Evolutionary conservation across 2,329 filamentous ascomycete genomes (phyloP).

Genomic region (Fusarium anthophilum): DNA sequence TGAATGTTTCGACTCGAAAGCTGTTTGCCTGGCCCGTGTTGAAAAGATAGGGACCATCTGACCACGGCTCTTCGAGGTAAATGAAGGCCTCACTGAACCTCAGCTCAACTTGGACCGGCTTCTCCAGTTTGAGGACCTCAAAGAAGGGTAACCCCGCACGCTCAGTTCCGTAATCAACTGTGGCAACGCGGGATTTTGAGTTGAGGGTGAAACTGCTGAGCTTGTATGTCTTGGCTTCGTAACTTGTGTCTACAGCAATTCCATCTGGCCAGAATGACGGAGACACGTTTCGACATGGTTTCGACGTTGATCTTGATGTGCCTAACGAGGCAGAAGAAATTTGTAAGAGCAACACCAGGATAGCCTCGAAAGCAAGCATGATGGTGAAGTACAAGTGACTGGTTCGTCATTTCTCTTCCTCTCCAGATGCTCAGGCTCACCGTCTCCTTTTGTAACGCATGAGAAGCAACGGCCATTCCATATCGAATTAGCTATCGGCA

Average conservation of each 20-base stretch:
- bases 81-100: not conserved
- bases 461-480: not conserved
- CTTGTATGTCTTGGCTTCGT: constrained; percentile 12
- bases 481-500: not conserved
- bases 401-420: not conserved
- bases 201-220: not conserved
- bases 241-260: not conserved
- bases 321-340: not conserved
- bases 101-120: not conserved
- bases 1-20: constrained; percentile 8
- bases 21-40: not conserved
- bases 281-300: not conserved
- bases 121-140: not conserved
- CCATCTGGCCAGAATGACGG: not conserved
- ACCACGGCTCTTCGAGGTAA: not conserved
- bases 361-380: not conserved
- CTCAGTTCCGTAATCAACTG: constrained; percentile 1
- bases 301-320: not conserved
- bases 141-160: constrained; percentile 1
- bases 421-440: not conserved
- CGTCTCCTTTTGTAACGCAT: not conserved
- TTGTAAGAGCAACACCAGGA: not conserved
- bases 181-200: not conserved
- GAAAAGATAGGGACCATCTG: constrained; percentile 1
- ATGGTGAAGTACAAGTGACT: not conserved